phyloP scores from a whole-genome alignment of 371 early-diverging fungal genomes.

The Rhizopus delemar region DNA sequence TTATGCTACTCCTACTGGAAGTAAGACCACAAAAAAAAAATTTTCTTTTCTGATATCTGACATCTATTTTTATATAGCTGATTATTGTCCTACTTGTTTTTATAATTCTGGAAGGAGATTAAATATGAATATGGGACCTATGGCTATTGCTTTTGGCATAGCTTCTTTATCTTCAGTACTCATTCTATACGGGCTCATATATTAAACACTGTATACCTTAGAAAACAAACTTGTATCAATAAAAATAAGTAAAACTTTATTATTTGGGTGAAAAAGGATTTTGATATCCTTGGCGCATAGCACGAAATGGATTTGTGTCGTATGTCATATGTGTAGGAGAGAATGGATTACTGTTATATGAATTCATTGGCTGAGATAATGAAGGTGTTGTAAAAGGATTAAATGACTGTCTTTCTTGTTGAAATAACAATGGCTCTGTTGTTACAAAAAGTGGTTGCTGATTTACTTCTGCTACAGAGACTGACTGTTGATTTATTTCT shows the following conservation, averaged over 20 bases:
- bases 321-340: neutral
- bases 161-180: slow-evolving; percentile 39
- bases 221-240: neutral
- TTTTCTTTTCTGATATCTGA: neutral
- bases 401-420: neutral
- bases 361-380: neutral
- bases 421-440: neutral
- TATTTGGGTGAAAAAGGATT: slow-evolving; percentile 1
- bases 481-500: neutral
- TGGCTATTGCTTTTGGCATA: slow-evolving; percentile 38
- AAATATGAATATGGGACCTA: slow-evolving; percentile 27
- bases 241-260: neutral
- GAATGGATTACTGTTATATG: neutral
- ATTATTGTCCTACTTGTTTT: slow-evolving; percentile 46
- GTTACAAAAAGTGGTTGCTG: neutral
- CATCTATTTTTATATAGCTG: slow-evolving; percentile 23
- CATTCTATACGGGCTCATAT: slow-evolving; percentile 36
- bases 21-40: slow-evolving; percentile 21
- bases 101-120: slow-evolving; percentile 38
- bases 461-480: neutral
- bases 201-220: slow-evolving; percentile 6
- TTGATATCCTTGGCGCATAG: neutral
- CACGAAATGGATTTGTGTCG: neutral
- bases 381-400: neutral
- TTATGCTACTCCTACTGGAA: slow-evolving; percentile 26